A percentile compares a stretch with the other conserved stretches of the same genome.
These are phyloP conservation scores for Mycena pura DNA, from an alignment of 768 basidiomycete species.

Conservation along the genomic window DNA sequence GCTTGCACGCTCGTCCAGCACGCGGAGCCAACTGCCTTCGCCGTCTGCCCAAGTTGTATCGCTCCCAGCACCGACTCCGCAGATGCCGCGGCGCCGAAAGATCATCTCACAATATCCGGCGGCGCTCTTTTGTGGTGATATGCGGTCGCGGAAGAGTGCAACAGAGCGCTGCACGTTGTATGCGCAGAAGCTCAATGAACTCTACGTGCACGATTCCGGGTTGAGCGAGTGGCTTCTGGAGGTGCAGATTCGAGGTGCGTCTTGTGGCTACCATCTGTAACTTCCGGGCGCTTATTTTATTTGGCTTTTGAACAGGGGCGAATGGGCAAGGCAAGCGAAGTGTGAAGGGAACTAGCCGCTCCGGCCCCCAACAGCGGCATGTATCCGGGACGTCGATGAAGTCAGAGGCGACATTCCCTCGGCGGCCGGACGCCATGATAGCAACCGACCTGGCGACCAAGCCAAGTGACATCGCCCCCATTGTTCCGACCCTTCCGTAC, in stretches of 20 bases:
- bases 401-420: constrained; percentile 81
- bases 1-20: constrained; percentile 31
- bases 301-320: constrained; percentile 27
- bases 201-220: constrained; percentile 78
- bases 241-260: constrained; percentile 61
- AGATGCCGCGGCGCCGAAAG: constrained; percentile 32
- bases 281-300: constrained; percentile 28
- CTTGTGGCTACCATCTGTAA: neutral
- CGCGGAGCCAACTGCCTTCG: constrained; percentile 27
- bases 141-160: constrained; percentile 58
- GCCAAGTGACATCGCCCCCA: constrained; percentile 54
- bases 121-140: constrained; percentile 75
- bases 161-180: constrained; percentile 77
- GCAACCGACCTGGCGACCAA: constrained; percentile 74
- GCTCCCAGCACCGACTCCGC: constrained; percentile 32
- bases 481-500: constrained; percentile 76
- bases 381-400: constrained; percentile 74
- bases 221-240: constrained; percentile 76
- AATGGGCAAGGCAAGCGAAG: constrained; percentile 39
- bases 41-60: constrained; percentile 47
- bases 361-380: constrained; percentile 65
- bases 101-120: constrained; percentile 54
- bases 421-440: constrained; percentile 75
- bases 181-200: constrained; percentile 83
- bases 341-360: no score